phyloP scores from a whole-genome alignment of 2,329 filamentous ascomycete genomes.

The Apiospora koreana region DNA sequence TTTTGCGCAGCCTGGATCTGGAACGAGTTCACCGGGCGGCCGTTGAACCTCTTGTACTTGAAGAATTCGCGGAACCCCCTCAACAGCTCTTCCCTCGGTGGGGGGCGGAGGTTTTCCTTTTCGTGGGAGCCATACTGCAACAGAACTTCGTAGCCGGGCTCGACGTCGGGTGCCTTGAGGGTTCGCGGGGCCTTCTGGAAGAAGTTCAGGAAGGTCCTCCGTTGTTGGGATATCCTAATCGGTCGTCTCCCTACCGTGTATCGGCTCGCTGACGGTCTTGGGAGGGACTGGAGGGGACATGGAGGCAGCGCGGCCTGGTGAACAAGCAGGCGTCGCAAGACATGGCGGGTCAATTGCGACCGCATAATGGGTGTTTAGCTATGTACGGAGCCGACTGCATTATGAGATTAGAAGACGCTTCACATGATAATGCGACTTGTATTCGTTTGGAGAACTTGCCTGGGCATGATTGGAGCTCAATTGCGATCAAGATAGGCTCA shows the following conservation, averaged over 20 bases:
- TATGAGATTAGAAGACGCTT: neutral
- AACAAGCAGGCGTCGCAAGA: slow-evolving; percentile 38
- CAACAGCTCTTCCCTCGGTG: slow-evolving; percentile 61
- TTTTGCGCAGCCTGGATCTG: slow-evolving; percentile 63
- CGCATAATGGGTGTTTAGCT: slow-evolving; percentile 34
- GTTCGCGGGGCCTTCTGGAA: slow-evolving; percentile 60
- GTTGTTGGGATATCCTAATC: slow-evolving; percentile 32
- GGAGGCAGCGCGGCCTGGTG: slow-evolving; percentile 23
- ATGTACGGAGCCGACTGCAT: slow-evolving; percentile 28
- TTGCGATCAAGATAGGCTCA: slow-evolving; percentile 3
- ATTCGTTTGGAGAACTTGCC: slow-evolving; percentile 4
- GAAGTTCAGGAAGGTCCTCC: slow-evolving; percentile 64
- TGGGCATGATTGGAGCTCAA: slow-evolving; percentile 9
- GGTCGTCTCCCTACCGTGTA: slow-evolving; percentile 31
- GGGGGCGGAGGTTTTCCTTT: slow-evolving; percentile 64
- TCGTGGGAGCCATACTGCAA: slow-evolving; percentile 66
- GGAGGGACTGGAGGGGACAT: slow-evolving; percentile 14
- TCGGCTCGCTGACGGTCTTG: slow-evolving; percentile 28
- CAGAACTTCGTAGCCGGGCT: slow-evolving; percentile 72
- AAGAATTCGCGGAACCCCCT: slow-evolving; percentile 68
- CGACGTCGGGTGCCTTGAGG: slow-evolving; percentile 63
- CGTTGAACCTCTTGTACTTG: slow-evolving; percentile 48
- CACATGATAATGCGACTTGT: neutral
- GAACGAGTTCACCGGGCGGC: slow-evolving; percentile 59
- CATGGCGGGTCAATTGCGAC: slow-evolving; percentile 38